These are phyloP conservation scores for Candida xyloterini DNA, from an alignment of 805 yeast genomes.

Conservation along the genomic window DNA sequence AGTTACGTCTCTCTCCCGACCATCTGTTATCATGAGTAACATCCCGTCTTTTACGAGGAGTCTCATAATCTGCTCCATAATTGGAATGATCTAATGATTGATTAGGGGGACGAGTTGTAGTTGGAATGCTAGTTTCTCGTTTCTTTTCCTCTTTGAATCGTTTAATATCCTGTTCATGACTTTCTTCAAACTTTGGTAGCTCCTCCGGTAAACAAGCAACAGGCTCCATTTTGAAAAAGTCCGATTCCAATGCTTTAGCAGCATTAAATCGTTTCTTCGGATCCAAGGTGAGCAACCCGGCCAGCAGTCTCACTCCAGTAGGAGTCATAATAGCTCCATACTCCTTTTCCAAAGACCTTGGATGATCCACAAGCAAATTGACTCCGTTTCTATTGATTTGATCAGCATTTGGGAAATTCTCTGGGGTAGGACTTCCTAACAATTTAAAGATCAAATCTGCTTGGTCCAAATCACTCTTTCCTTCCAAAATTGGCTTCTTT, in stretches of 20 bases:
- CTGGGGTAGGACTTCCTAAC: slow-evolving; percentile 72
- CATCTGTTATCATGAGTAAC: slow-evolving; percentile 7
- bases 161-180: slow-evolving; percentile 83
- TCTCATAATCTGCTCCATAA: slow-evolving; percentile 14
- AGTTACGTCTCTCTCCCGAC: slow-evolving; percentile 4
- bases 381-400: slow-evolving; percentile 55
- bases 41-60: slow-evolving; percentile 9
- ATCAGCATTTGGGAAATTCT: slow-evolving; percentile 59
- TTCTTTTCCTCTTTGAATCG: slow-evolving; percentile 43
- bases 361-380: slow-evolving; percentile 28
- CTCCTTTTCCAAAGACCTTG: slow-evolving; percentile 45
- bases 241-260: slow-evolving; percentile 65
- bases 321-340: slow-evolving; percentile 39
- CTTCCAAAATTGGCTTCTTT: slow-evolving; percentile 79
- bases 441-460: slow-evolving; percentile 75
- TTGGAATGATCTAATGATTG: slow-evolving; percentile 20
- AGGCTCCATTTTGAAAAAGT: slow-evolving; percentile 68
- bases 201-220: slow-evolving; percentile 52
- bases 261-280: slow-evolving; percentile 79
- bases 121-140: slow-evolving; percentile 4
- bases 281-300: slow-evolving; percentile 62
- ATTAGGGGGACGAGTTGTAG: slow-evolving; percentile 12
- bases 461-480: slow-evolving; percentile 84
- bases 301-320: slow-evolving; percentile 53
- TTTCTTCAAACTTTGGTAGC: slow-evolving; percentile 71